Conservation (phyloP, 768 basidiomycete genomes). For the Rhodosporidiobolus sp. region DNA sequence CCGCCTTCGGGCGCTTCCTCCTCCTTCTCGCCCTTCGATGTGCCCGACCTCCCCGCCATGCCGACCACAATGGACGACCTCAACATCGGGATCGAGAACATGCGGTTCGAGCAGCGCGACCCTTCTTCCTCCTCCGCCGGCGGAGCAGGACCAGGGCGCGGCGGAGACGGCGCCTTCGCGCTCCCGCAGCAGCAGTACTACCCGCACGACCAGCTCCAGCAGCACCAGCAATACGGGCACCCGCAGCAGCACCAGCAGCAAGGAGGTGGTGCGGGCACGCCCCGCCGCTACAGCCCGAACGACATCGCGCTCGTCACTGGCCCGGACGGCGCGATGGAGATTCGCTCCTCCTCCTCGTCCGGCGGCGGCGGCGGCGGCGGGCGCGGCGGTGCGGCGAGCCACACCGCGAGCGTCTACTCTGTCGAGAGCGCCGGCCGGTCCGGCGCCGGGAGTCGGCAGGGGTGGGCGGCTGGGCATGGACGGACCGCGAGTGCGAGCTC, state of each 20-base stretch:
- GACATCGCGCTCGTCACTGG: conserved; percentile 8
- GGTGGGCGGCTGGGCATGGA: background rate
- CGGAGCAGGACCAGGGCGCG: background rate
- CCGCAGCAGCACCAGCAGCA: background rate
- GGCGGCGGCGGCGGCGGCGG: conserved; percentile 1
- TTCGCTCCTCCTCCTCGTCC: no score
- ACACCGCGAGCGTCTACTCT: conserved; percentile 38
- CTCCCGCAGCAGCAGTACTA: conserved; percentile 8
- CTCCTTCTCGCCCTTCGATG: conserved; percentile 29
- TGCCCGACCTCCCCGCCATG: conserved; percentile 20
- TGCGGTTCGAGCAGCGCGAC: conserved; percentile 34
- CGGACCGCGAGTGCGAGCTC: background rate
- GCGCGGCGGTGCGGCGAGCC: background rate
- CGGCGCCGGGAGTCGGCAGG: background rate
- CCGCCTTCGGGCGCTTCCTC: conserved; percentile 2
- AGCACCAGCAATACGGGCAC: background rate
- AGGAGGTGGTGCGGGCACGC: background rate
- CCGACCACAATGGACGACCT: conserved; percentile 37
- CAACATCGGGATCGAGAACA: conserved; percentile 35
- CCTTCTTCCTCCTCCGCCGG: background rate
- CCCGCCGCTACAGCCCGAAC: conserved; percentile 16
- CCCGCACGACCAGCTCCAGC: background rate
- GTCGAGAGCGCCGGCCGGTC: conserved; percentile 12
- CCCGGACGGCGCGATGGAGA: conserved; percentile 39
- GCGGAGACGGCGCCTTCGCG: background rate